Base-by-base conservation (phyloP, 306 rosid genomes). In the Inga laurina region DNA sequence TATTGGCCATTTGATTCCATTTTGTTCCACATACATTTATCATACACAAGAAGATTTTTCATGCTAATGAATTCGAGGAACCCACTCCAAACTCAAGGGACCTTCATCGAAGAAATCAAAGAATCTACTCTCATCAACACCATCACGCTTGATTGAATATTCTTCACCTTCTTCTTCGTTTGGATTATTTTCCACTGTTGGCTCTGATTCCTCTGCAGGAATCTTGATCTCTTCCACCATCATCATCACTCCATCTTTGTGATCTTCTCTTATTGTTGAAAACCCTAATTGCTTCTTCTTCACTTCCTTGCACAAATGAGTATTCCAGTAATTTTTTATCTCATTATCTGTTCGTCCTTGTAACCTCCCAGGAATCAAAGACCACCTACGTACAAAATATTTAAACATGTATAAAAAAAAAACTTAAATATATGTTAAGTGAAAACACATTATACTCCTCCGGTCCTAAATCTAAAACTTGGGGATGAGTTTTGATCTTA, bases 1-100 rank as follows among this genome's bases (percentile, higher is more conserved):
- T 6, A 39, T 39, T 39, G 43, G 43, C 43, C 48, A 9, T 46
- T 46, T 46, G 51, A 12, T 46, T 46, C 51, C 51, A 46, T 46
- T 46, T 46, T 46, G 51, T 46, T 46, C 51, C 51, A 11, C 13
- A 46, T 46, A 11, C 13, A 46, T 46, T 46, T 46, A 12, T 13
- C 16, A 46, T 46, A 46, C 16, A 46, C 43, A 39, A 12, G 51
- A 12, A 27, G 30, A 27, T 46, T 46, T 12, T 39, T 39, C 16
- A 12, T 46, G 22, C 24, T 46, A 64, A 15, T 35, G n/a, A 82
- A 62, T 62, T 85, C 81, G 44, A 91, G 88, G 82, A 91, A 88
- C 75, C 94, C 94, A 91, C 81, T 89, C 94, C 81, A 89, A 62
- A 81, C 85, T 88, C 74, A 79, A 48, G 43, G 54, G 54, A 49